Evolutionary conservation across 345 rosid species (phyloP).

Genomic region (Carallia pectinifolia): DNA sequence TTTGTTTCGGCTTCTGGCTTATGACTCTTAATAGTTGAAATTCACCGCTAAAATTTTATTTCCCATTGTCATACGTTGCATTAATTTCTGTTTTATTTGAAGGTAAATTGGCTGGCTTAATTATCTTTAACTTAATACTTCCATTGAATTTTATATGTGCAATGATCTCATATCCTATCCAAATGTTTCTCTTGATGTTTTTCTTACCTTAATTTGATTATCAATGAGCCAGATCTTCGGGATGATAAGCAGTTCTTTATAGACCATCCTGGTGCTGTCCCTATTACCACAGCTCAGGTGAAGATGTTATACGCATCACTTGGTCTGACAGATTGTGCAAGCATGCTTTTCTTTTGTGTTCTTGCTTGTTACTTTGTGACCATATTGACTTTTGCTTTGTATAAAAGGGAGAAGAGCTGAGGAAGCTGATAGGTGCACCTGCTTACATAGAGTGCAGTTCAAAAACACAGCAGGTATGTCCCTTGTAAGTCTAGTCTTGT

Average conservation of each 20-base stretch:
- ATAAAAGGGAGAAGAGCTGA: slow-evolving; percentile 88
- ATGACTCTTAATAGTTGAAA: too few relatives aligned
- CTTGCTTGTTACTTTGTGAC: not conserved
- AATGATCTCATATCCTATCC: not conserved
- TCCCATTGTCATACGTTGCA: too few relatives aligned
- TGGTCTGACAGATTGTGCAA: not conserved
- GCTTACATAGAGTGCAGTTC: slow-evolving; percentile 92
- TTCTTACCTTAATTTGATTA: not conserved
- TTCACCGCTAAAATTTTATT: too few relatives aligned
- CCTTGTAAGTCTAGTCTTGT: not conserved
- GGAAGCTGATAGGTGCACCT: slow-evolving; percentile 80
- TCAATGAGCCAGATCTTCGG: slow-evolving; percentile 28
- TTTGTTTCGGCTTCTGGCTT: too few relatives aligned
- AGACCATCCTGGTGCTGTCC: slow-evolving; percentile 38
- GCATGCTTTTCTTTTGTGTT: not conserved
- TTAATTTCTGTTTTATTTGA: not conserved
- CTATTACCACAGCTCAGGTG: slow-evolving; percentile 33
- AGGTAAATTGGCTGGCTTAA: not conserved
- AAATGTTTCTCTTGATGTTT: not conserved
- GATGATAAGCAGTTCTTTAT: slow-evolving; percentile 36
- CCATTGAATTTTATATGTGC: not conserved
- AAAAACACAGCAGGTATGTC: slow-evolving; percentile 79
- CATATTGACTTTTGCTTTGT: not conserved
- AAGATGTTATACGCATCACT: not conserved
- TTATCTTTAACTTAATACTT: not conserved